Evolutionary conservation across 768 basidiomycete genomes (phyloP), one percentile per base, ranked within the genome.

Genomic region (Macrocybe gigantea): DNA sequence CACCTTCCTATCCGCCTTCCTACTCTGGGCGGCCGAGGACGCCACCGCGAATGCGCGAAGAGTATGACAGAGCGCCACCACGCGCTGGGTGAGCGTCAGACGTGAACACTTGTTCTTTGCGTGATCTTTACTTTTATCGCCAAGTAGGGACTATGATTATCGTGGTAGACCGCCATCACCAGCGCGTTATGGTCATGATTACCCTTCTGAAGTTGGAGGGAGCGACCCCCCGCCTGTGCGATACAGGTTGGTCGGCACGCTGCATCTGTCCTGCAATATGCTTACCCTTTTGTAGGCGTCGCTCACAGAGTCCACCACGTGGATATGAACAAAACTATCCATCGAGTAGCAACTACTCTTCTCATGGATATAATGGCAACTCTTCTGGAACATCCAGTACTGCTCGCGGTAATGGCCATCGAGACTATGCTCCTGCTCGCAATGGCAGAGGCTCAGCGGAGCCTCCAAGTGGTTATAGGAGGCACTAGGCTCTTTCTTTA

Each of bases 251-350:
- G 63, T 57, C 38, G 41, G 14, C 6, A 22, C 22, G 1, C 4
- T 22, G 22, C 22, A 4, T 22, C 22, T 22, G 22, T 22, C 4
- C 4, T 22, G 4, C 22, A 22, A 11, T 6, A 13, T 54, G 41
- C 34, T 49, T 37, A 11, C 44, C 5, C 29, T 42, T 49, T 45
- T 45, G 22, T 22, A 85, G 85, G 49, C 83, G 87, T 55, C 83
- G 87, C 45, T 90, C 88, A 33, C 74, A 80, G 56, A 89, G 87
- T 56, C 84, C 83, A 48, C 74, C 77, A 38, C 67, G 78, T 44
- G 44, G 62, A 6, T 84, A 83, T 63, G 81, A 84, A 43, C 56
- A 62, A 50, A 62, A 67, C 36, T 81, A 82, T 56, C 59, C 74
- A 41, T 22, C 22, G 22, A 22, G 22, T 22, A 22, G 22, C 22